phyloP scores from a whole-genome alignment of 1,284 basidiomycete genomes.

The Cryptococcus hybrid region DNA sequence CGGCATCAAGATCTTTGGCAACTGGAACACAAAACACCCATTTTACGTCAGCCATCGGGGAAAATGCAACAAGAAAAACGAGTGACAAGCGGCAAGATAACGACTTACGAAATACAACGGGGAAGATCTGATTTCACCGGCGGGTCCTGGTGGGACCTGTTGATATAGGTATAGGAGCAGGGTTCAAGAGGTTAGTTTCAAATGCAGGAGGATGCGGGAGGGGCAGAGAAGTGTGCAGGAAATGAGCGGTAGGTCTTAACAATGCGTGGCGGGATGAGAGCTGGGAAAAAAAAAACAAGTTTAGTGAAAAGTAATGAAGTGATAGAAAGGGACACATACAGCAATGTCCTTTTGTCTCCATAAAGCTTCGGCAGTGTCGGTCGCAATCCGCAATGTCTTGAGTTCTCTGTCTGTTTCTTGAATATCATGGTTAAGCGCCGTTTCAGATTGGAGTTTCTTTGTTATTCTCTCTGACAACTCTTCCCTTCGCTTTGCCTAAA shows the following conservation, averaged over 20 bases:
- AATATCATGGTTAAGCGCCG: constrained; percentile 38
- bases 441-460: constrained; percentile 39
- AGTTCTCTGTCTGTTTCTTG: constrained; percentile 40
- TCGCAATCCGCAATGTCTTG: constrained; percentile 31
- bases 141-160: constrained; percentile 30
- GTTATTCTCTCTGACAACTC: constrained; percentile 42
- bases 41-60: not conserved
- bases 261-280: constrained; percentile 35
- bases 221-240: constrained; percentile 36
- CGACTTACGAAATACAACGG: constrained; percentile 45
- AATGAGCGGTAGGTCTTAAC: constrained; percentile 32
- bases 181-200: constrained; percentile 25
- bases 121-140: constrained; percentile 21
- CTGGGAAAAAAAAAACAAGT: constrained; percentile 15
- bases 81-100: not conserved
- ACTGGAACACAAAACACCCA: constrained; percentile 12
- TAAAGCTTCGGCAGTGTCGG: constrained; percentile 37
- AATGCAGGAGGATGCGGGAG: constrained; percentile 17
- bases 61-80: not conserved
- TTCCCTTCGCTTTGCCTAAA: constrained; percentile 42
- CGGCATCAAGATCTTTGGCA: constrained; percentile 42
- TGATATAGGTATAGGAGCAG: constrained; percentile 36
- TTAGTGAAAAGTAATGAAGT: not conserved
- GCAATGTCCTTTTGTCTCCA: constrained; percentile 42
- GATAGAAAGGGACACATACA: constrained; percentile 23